Percentiles rank a stretch among this genome's conserved stretches.
These are phyloP conservation scores for Nicotiana obtusifolia DNA, from an alignment of 257 asterid species.

Conservation along the genomic window DNA sequence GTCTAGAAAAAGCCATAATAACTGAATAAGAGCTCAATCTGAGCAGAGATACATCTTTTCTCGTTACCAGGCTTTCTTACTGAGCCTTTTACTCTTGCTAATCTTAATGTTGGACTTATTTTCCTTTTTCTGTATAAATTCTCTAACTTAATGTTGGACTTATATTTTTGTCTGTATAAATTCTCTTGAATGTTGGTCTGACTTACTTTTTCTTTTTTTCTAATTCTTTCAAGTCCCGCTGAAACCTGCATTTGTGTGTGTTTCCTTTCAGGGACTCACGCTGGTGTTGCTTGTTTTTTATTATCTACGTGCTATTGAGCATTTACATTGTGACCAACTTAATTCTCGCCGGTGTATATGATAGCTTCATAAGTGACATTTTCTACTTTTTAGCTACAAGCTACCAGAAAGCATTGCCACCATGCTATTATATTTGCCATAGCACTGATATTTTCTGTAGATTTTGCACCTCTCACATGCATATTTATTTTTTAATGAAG, in stretches of 20 bases:
- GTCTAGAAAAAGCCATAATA: neutral
- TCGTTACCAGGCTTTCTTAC: neutral
- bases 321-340: constrained; percentile 94
- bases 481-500: constrained; percentile 6
- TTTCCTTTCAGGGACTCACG: constrained; percentile 67
- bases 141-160: neutral
- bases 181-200: neutral
- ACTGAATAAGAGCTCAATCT: neutral
- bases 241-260: neutral
- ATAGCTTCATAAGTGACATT: constrained; percentile 63
- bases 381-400: neutral
- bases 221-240: neutral
- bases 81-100: neutral
- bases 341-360: constrained; percentile 92
- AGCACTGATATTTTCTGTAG: neutral
- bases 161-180: neutral
- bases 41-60: neutral
- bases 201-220: neutral
- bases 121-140: neutral
- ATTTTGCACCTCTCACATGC: constrained; percentile 2
- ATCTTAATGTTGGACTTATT: neutral
- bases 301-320: constrained; percentile 78
- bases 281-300: constrained; percentile 73
- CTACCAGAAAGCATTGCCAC: neutral
- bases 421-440: neutral